These are phyloP conservation scores for Candida xiaguanensis DNA, from an alignment of 805 yeast species.

Conservation along the genomic window DNA sequence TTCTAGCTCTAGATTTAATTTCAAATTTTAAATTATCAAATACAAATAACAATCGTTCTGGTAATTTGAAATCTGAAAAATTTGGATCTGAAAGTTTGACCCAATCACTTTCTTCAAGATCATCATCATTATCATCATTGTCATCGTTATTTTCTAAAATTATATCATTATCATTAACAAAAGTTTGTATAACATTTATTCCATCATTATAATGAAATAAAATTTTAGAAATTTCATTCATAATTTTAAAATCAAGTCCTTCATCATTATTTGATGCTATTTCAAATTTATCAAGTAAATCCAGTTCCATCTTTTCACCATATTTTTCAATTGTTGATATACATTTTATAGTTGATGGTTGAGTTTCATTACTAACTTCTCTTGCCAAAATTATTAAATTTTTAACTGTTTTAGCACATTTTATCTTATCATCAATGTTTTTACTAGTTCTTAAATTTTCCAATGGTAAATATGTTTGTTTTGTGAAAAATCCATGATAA, in stretches of 20 bases:
- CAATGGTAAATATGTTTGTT: conserved; percentile 52
- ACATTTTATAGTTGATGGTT: conserved; percentile 41
- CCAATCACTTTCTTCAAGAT: conserved; percentile 54
- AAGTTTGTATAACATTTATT: conserved; percentile 72
- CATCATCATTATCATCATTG: conserved; percentile 38
- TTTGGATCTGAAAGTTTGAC: conserved; percentile 56
- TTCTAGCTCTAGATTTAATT: conserved; percentile 66
- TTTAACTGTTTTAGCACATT: conserved; percentile 67
- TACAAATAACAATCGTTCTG: conserved; percentile 48
- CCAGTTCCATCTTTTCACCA: conserved; percentile 73
- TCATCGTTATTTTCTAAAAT: conserved; percentile 29
- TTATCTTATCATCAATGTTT: conserved; percentile 47
- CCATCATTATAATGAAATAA: conserved; percentile 84
- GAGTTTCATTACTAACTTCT: conserved; percentile 55
- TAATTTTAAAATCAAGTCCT: conserved; percentile 41
- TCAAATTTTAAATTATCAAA: conserved; percentile 53
- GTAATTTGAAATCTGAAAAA: conserved; percentile 44
- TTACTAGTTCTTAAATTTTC: conserved; percentile 52
- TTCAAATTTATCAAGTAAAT: conserved; percentile 66
- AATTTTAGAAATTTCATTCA: conserved; percentile 74
- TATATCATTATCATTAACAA: conserved; percentile 74
- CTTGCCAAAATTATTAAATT: conserved; percentile 62
- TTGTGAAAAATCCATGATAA: conserved; percentile 71
- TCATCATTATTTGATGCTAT: conserved; percentile 46
- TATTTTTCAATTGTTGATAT: conserved; percentile 55